A percentile compares a stretch with the other conserved stretches of the same genome.
These are phyloP conservation scores for Leccinum subgranulosum DNA, from an alignment of 768 basidiomycete species.

Conservation along the genomic window DNA sequence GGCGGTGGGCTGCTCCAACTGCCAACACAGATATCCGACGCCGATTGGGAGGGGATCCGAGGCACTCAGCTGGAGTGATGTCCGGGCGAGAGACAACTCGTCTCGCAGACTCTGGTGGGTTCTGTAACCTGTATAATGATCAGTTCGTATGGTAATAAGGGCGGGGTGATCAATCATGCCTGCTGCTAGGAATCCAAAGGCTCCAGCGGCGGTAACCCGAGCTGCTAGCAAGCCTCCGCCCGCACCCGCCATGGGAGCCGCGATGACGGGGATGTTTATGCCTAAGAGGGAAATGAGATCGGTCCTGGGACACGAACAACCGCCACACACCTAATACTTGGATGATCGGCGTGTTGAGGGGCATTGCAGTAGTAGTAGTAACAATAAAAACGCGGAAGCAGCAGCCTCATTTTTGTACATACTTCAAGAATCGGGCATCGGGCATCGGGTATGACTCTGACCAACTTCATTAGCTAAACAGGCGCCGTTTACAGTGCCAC, in stretches of 20 bases:
- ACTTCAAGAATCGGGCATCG: neutral
- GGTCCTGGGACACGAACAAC: neutral
- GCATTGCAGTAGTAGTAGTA: conserved; percentile 1
- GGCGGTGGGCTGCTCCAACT: conserved; percentile 49
- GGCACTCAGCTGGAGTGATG: conserved; percentile 33
- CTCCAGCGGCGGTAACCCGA: conserved; percentile 63
- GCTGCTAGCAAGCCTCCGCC: conserved; percentile 61
- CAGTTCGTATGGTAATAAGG: neutral
- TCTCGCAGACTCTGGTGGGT: conserved; percentile 41
- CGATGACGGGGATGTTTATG: conserved; percentile 56
- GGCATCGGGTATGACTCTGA: neutral
- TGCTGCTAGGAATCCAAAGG: conserved; percentile 71
- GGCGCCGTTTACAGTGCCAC: neutral
- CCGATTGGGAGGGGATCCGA: conserved; percentile 52
- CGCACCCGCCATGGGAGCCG: conserved; percentile 70
- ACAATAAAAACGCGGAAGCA: neutral
- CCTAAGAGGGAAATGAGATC: conserved; percentile 33
- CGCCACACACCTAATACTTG: conserved; percentile 44
- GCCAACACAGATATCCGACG: conserved; percentile 74
- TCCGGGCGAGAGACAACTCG: conserved; percentile 55
- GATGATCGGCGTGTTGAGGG: conserved; percentile 42
- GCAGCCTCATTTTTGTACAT: neutral
- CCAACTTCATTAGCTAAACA: neutral
- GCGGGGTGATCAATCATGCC: conserved; percentile 34
- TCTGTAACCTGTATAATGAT: conserved; percentile 42